Percentiles rank a stretch among this genome's conserved stretches.
Evolutionary conservation across 108 stramenopile species (phyloP).

Genomic region (Pseudonitzschia delicatissima): DNA sequence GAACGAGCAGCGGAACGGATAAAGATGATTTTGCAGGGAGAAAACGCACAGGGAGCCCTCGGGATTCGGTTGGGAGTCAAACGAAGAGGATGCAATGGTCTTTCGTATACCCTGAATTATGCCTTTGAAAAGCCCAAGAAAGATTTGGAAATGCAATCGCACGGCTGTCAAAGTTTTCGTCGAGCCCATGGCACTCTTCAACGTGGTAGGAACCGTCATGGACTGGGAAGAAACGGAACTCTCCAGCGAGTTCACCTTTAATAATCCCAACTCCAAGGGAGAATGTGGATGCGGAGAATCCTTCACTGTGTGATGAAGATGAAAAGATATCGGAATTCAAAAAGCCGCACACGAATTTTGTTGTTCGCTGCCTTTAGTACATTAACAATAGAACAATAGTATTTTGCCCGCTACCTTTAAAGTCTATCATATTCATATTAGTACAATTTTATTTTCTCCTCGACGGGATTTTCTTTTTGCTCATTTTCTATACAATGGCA

Average conservation of each 20-base stretch:
- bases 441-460: too few relatives aligned
- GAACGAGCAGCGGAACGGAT: conserved; percentile 61
- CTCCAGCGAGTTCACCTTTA: conserved; percentile 97
- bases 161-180: conserved; percentile 90
- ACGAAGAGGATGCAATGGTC: conserved; percentile 97
- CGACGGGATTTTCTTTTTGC: too few relatives aligned
- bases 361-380: too few relatives aligned
- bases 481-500: too few relatives aligned
- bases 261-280: conserved; percentile 99
- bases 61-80: conserved; percentile 96
- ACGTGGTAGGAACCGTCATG: conserved; percentile 96
- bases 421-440: too few relatives aligned
- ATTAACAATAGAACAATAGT: too few relatives aligned
- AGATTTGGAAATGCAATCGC: conserved; percentile 56
- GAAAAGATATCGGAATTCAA: not conserved
- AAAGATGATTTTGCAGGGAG: conserved; percentile 43
- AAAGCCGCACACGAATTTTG: too few relatives aligned
- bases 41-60: conserved; percentile 53
- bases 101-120: conserved; percentile 98
- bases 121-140: conserved; percentile 66
- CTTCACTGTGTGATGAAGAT: conserved; percentile 85
- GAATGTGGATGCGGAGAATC: conserved; percentile 99
- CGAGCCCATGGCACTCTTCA: conserved; percentile 98
- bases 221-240: conserved; percentile 97
- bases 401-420: too few relatives aligned